These are phyloP conservation scores for Tulasnella sp. DNA, from an alignment of 768 basidiomycete species.

Conservation along the genomic window DNA sequence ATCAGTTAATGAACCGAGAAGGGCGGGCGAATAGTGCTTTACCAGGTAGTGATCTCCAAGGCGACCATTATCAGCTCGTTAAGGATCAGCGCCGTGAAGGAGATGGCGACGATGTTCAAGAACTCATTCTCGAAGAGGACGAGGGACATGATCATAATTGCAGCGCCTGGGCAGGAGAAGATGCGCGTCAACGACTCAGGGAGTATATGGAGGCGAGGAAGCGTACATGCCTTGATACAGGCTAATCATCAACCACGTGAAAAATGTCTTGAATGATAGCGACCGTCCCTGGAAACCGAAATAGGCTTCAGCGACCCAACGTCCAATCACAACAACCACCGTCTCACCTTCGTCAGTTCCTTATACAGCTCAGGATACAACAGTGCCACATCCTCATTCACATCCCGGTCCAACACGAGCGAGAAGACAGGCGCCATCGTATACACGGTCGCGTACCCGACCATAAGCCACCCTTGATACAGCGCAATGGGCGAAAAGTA, in stretches of 20 bases:
- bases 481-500: conserved; percentile 93
- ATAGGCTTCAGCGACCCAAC: conserved; percentile 2
- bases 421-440: conserved; percentile 99
- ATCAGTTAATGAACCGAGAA: not conserved
- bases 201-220: not conserved
- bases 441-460: conserved; percentile 90
- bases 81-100: conserved; percentile 88
- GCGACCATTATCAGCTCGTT: conserved; percentile 99
- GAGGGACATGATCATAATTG: conserved; percentile 97
- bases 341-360: conserved; percentile 80
- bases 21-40: not conserved
- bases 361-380: conserved; percentile 97
- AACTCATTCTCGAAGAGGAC: conserved; percentile 96
- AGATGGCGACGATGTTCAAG: conserved; percentile 95
- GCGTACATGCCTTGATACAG: conserved; percentile 75
- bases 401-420: conserved; percentile 87
- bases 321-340: not conserved
- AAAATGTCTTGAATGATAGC: conserved; percentile 95
- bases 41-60: conserved; percentile 96
- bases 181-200: not conserved
- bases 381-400: conserved; percentile 89
- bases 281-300: conserved; percentile 60
- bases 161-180: conserved; percentile 49
- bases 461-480: conserved; percentile 97
- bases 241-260: conserved; percentile 95